Percentiles rank a stretch among this genome's conserved stretches.
Evolutionary conservation across 2,329 filamentous ascomycete species (phyloP).

Genomic region (Arthrobotrys musiformis): DNA sequence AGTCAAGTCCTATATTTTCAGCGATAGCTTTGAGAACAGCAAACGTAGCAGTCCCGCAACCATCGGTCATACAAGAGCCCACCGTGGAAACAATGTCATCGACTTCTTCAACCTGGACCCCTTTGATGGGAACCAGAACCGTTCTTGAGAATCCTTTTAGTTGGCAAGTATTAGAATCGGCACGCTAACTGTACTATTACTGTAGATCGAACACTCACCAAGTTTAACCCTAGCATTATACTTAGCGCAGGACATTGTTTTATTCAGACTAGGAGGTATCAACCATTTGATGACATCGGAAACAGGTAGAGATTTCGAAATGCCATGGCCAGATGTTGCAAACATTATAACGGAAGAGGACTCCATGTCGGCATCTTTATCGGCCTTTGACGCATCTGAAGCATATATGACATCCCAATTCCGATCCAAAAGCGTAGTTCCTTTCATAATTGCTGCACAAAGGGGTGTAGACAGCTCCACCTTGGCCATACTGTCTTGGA

Average conservation of each 20-base stretch:
- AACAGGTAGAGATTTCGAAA: not conserved
- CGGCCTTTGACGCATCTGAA: not conserved
- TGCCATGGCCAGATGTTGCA: not conserved
- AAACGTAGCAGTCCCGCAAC: conserved; percentile 73
- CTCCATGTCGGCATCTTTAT: not conserved
- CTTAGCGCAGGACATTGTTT: not conserved
- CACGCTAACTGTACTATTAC: no score
- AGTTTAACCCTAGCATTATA: not conserved
- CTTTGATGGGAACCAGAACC: not conserved
- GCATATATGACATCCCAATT: not conserved
- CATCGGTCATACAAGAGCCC: conserved; percentile 70
- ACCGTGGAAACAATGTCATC: not conserved
- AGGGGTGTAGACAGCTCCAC: not conserved
- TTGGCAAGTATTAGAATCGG: not conserved
- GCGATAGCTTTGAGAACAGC: conserved; percentile 69
- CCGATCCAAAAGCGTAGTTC: not conserved
- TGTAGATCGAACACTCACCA: not conserved
- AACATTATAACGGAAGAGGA: not conserved
- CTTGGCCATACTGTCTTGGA: not conserved
- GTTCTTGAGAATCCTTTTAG: not conserved
- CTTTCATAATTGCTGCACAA: not conserved
- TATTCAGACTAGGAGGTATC: not conserved
- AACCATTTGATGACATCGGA: not conserved
- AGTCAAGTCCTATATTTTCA: conserved; percentile 65
- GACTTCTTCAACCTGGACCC: not conserved